phyloP scores from a whole-genome alignment of 2,329 filamentous ascomycete genomes.

The Calonectria pteridis region DNA sequence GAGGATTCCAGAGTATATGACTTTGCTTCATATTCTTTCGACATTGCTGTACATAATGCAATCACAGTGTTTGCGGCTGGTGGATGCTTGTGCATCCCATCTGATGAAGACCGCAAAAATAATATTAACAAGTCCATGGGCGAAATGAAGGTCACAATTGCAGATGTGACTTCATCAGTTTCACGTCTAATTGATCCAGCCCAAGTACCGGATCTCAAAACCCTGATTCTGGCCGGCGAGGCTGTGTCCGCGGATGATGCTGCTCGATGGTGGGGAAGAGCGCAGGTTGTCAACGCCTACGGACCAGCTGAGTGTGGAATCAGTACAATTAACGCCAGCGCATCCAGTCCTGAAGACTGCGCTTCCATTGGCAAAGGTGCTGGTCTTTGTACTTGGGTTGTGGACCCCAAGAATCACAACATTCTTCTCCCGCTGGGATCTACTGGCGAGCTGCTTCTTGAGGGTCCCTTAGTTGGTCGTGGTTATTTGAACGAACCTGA shows the following conservation, averaged over 20 bases:
- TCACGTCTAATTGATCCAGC: conserved; percentile 10
- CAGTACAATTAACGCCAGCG: not conserved
- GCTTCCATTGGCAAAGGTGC: conserved; percentile 20
- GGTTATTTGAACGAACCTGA: conserved; percentile 61
- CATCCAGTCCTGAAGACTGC: not conserved
- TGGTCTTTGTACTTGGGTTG: conserved; percentile 41
- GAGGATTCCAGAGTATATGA: conserved; percentile 1
- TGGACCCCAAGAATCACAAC: conserved; percentile 42
- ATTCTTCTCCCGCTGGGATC: conserved; percentile 44
- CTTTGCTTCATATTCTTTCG: conserved; percentile 22
- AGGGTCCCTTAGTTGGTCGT: conserved; percentile 59
- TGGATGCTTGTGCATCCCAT: conserved; percentile 24
- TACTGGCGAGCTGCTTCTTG: conserved; percentile 50
- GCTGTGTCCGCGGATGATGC: not conserved
- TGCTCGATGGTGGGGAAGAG: conserved; percentile 7
- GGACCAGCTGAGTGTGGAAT: conserved; percentile 24
- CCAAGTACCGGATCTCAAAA: conserved; percentile 4
- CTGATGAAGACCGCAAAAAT: not conserved
- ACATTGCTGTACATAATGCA: conserved; percentile 10
- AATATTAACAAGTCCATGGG: not conserved
- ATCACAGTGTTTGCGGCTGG: conserved; percentile 4
- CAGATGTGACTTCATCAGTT: conserved; percentile 23
- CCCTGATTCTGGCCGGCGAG: conserved; percentile 16
- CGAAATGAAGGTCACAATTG: not conserved
- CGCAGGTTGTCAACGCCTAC: conserved; percentile 14